Base-by-base conservation (phyloP, 257 asterid species). In the Thymus mandschuricus region DNA sequence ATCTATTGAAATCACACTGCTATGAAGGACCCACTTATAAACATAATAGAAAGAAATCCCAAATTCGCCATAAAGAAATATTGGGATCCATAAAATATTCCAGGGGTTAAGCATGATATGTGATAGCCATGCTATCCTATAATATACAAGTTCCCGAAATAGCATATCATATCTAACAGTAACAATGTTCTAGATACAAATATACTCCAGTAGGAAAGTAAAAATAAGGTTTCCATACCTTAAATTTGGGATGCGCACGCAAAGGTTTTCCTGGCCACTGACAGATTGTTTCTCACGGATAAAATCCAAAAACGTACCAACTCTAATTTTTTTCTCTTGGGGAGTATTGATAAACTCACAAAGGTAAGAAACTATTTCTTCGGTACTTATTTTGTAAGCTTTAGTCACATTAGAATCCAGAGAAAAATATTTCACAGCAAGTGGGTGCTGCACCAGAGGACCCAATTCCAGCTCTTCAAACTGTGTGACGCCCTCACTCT, bases 401-500 rank as follows among this genome's bases (percentile, higher is more conserved):
- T 85, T 86, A 70, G 83, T 88, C 52, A 77, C 58, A 75, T 85
- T 90, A 73, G 87, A 74, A 79, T 80, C 74, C 79, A 85, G 73
- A 46, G 86, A 84, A 82, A 94, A 94, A 80, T 89, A 94, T 64
- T 88, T 88, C 71, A 79, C 75, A 59, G 81, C 91, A 70, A 89
- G 88, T 3, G 98, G 98, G 52, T 91, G 95, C 66, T 88, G 86
- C 66, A 86, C 75, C 85, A 94, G 80, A 69, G 98, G 97, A 62
- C 99, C 99, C 88, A 94, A 82, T 75, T 86, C 95, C 76, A 94
- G 88, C 81, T 91, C 96, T 68, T 89, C 97, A 81, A 91, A 94
- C 65, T 30, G 78, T 66, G 79, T 81, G 62, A 94, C 73, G 46
- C 95, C 96, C 84, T 94, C 98, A 13, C 76, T 89, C 85, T 91